Evolutionary conservation across 345 rosid genomes (phyloP).

Genomic region (Camelina hispida): DNA sequence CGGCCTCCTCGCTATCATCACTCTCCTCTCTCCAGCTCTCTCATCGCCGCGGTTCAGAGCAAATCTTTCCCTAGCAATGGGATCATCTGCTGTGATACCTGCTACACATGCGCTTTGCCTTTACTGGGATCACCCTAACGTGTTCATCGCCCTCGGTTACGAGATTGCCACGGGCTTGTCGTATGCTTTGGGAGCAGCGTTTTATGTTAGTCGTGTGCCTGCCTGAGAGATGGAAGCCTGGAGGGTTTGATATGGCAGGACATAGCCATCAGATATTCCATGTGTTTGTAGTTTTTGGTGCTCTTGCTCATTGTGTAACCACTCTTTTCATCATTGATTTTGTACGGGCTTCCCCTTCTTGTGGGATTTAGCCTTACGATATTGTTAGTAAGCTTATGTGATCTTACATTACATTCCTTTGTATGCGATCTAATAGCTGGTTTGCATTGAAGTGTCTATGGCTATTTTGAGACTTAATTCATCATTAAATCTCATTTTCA

Average conservation of each 20-base stretch:
- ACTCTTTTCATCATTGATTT: constrained; percentile 74
- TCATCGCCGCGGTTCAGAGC: constrained; percentile 68
- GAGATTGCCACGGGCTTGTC: constrained; percentile 72
- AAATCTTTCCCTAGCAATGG: constrained; percentile 75
- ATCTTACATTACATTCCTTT: background rate
- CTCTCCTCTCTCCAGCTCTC: constrained; percentile 73
- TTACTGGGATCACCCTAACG: constrained; percentile 72
- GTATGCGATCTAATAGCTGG: background rate
- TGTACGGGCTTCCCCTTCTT: constrained; percentile 56
- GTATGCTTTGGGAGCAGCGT: constrained; percentile 65
- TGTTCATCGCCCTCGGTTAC: constrained; percentile 56
- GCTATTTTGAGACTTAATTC: background rate
- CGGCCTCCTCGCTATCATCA: constrained; percentile 69
- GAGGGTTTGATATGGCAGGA: constrained; percentile 86
- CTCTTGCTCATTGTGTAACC: constrained; percentile 78
- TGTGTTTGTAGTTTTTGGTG: constrained; percentile 80
- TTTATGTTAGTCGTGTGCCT: constrained; percentile 81
- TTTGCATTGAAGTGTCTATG: background rate
- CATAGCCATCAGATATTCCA: constrained; percentile 97
- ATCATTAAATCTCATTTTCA: no score
- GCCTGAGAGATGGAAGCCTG: constrained; percentile 94
- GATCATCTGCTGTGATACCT: constrained; percentile 79
- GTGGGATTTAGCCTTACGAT: constrained; percentile 32
- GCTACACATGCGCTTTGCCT: constrained; percentile 67
- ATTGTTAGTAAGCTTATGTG: background rate